phyloP scores from a whole-genome alignment of 352 stramenopile genomes.

The Phytophthora meadii region DNA sequence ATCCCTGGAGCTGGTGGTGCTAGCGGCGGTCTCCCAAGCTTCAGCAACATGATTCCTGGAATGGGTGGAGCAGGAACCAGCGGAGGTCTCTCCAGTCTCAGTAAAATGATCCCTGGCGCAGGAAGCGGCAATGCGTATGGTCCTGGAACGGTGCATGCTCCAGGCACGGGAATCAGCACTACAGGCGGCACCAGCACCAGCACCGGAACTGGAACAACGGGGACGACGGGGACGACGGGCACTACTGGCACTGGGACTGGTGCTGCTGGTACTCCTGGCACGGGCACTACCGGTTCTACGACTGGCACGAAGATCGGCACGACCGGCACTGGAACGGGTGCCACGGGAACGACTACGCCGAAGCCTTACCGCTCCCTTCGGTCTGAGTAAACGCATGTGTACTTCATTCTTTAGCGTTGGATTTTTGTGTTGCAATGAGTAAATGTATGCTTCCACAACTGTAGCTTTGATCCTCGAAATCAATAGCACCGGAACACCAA shows the following conservation, averaged over 20 bases:
- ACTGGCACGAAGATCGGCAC: not conserved
- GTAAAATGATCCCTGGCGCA: slow-evolving; percentile 14
- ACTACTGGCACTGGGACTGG: not conserved
- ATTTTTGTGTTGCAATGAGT: too few relatives aligned
- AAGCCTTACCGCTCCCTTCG: slow-evolving; percentile 8
- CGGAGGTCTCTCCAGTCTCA: slow-evolving; percentile 8
- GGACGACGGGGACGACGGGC: not conserved
- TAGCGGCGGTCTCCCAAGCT: not conserved
- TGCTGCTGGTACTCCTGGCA: not conserved
- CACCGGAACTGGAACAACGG: not conserved
- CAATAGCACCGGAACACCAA: too few relatives aligned
- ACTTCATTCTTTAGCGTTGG: too few relatives aligned
- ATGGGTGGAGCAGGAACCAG: slow-evolving; percentile 1
- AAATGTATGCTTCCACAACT: too few relatives aligned
- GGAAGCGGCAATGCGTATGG: slow-evolving; percentile 3
- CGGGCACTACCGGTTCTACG: not conserved
- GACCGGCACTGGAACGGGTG: not conserved
- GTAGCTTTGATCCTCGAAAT: too few relatives aligned
- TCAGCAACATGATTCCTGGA: slow-evolving; percentile 7
- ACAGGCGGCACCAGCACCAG: not conserved
- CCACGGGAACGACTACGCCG: not conserved
- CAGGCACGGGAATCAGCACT: not conserved
- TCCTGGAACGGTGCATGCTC: slow-evolving; percentile 8
- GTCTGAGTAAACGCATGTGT: not conserved
- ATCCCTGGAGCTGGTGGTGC: not conserved